Conservation (phyloP, 805 yeast species). For the Lipomyces yamanashiensis region DNA sequence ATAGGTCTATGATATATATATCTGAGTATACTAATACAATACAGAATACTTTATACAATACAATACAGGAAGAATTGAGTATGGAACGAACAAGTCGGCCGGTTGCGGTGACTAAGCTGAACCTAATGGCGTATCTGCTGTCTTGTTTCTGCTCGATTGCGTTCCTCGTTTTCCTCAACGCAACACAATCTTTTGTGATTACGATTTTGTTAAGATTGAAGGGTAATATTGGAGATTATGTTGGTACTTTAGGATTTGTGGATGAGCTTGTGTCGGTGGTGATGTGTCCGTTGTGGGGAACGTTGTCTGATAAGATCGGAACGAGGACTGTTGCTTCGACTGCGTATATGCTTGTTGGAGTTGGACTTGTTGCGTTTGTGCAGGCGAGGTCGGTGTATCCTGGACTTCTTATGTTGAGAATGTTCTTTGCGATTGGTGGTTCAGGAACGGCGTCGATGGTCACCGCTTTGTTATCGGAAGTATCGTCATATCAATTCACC, state of each 20-base stretch:
- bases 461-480: conserved; percentile 63
- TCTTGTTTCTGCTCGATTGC: conserved; percentile 51
- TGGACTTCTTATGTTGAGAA: conserved; percentile 55
- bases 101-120: conserved; percentile 22
- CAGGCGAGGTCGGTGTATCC: conserved; percentile 54
- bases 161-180: conserved; percentile 50
- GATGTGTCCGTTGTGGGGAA: conserved; percentile 66
- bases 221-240: conserved; percentile 50
- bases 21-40: too few species aligned
- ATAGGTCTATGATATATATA: too few species aligned
- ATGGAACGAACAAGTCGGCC: conserved; percentile 1
- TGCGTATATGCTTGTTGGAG: conserved; percentile 56
- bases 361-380: conserved; percentile 57
- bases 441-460: conserved; percentile 58
- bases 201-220: conserved; percentile 47
- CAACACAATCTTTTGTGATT: conserved; percentile 53
- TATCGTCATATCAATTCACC: conserved; percentile 19
- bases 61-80: background rate
- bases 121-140: conserved; percentile 43
- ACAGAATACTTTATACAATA: too few species aligned
- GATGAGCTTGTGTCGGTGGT: conserved; percentile 64
- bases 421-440: conserved; percentile 66
- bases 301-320: conserved; percentile 65
- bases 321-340: conserved; percentile 56
- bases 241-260: conserved; percentile 57